Conservation (phyloP, 2,329 filamentous ascomycete genomes). For the Exophiala lecanii-corni region DNA sequence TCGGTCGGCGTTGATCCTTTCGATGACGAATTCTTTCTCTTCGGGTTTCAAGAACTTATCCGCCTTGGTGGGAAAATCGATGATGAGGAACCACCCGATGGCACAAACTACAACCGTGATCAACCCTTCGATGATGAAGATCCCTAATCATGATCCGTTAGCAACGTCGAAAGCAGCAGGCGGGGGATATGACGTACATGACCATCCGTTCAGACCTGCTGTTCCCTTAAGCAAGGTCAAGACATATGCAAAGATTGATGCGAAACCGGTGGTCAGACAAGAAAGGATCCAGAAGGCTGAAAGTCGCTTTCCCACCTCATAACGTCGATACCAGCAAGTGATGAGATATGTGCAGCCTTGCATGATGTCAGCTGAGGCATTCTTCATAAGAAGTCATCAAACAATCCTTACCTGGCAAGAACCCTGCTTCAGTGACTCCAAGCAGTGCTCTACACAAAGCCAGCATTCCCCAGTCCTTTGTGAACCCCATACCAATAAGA, state of each 20-base stretch:
- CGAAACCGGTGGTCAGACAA: slow-evolving; percentile 27
- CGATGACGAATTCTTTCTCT: slow-evolving; percentile 31
- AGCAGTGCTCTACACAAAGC: slow-evolving; percentile 28
- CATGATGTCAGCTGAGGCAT: slow-evolving; percentile 4
- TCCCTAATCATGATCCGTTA: too few species aligned
- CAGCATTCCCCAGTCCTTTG: slow-evolving; percentile 25
- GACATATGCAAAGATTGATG: slow-evolving; percentile 36
- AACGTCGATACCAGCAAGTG: slow-evolving; percentile 35
- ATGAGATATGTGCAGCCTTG: slow-evolving; percentile 34
- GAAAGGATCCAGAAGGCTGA: slow-evolving; percentile 27
- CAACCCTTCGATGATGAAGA: slow-evolving; percentile 29
- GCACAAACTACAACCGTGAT: slow-evolving; percentile 31
- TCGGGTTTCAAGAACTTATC: slow-evolving; percentile 26
- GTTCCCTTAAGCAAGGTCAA: slow-evolving; percentile 31
- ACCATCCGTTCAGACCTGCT: slow-evolving; percentile 35
- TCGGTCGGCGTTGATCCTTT: slow-evolving; percentile 35
- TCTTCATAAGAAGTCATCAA: too few species aligned
- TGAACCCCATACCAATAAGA: slow-evolving; percentile 38
- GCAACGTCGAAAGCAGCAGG: too few species aligned
- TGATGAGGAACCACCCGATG: slow-evolving; percentile 34
- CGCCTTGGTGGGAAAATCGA: slow-evolving; percentile 36
- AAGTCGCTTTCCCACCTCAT: slow-evolving; percentile 32
- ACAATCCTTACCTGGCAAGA: slow-evolving; percentile 34
- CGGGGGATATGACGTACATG: slow-evolving; percentile 32
- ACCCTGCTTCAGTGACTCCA: slow-evolving; percentile 32